Base-by-base conservation (phyloP, 148 eudicot species). In the Rhododendron griersonianum region DNA sequence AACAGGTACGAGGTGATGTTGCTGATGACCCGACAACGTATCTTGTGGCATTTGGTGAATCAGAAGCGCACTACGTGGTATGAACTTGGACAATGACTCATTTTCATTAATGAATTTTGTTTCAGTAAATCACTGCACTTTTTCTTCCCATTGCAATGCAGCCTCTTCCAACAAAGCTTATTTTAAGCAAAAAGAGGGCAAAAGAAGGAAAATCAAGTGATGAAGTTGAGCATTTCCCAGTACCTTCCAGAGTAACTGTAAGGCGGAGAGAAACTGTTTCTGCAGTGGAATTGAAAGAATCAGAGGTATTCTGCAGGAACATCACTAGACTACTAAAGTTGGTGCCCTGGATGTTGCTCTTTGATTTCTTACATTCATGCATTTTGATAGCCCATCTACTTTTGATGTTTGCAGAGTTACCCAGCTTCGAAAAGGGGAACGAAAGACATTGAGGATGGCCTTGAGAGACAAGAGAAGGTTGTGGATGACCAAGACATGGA, bases 91-190 rank as follows among this genome's bases (percentile, higher is more conserved):
- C 37, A 76, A 75, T n/a, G 14, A 19, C 44, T 16, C 11, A 41
- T 47, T 30, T 85, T 23, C 21, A 48, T 57, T 59, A 23, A 0
- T 7, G 19, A 85, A 18, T 79, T 25, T 59, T 21, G 37, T 78
- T 63, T 63, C 50, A 7, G 48, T 50, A 5, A 55, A 45, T 80
- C 28, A 19, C 35, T 21, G 48, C 19, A 7, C 73, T 86, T 55
- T 83, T 74, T 25, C 82, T 80, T 81, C 47, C 33, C 50, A 45
- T 47, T 87, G 33, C 77, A 37, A 83, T 91, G 84, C 91, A 97
- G 98, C 98, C 99, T 41, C 96, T 97, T 86, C 98, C 99, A 45
- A 93, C 95, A 41, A 97, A 95, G 89, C 95, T 97, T 78, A 81
- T 91, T 18, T 80, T 97, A 83, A 93, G 98, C 90, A 97, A 97